phyloP scores from a whole-genome alignment of 2,329 filamentous ascomycete species.

The Chrysosporium keratinophilum region DNA sequence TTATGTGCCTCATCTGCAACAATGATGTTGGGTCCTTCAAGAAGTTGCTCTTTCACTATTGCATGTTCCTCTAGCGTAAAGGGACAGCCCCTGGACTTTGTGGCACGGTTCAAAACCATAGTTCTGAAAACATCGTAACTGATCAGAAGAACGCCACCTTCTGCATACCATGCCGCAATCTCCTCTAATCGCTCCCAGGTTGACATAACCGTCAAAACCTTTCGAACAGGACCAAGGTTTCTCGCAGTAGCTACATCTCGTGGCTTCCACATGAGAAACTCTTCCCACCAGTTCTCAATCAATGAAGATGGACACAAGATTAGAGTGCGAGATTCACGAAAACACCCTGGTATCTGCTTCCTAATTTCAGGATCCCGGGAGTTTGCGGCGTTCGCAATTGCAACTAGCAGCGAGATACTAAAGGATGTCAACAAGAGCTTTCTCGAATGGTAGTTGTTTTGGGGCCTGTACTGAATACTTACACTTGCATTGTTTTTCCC shows the following conservation, averaged over 20 bases:
- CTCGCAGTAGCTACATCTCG: conserved; percentile 22
- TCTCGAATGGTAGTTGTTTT: too few species aligned
- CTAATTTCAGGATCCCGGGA: conserved; percentile 49
- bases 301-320: conserved; percentile 66
- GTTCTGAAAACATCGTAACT: conserved; percentile 60
- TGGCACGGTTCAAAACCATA: conserved; percentile 31
- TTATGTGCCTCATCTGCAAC: conserved; percentile 77
- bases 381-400: conserved; percentile 55
- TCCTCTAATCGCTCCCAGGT: conserved; percentile 33
- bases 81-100: conserved; percentile 19
- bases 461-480: conserved; percentile 24
- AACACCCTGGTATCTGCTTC: conserved; percentile 56
- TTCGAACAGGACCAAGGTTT: conserved; percentile 47
- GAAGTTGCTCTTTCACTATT: conserved; percentile 41
- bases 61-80: conserved; percentile 32
- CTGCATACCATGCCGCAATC: conserved; percentile 50
- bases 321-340: conserved; percentile 55
- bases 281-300: conserved; percentile 73
- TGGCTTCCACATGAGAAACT: conserved; percentile 61
- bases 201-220: conserved; percentile 41
- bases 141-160: conserved; percentile 65
- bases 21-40: conserved; percentile 57
- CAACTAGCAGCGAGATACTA: conserved; percentile 65
- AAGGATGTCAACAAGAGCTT: not conserved
- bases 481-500: conserved; percentile 84